Evolutionary conservation across 2,329 filamentous ascomycete genomes (phyloP).

Genomic region (Ascocoryne sarcoides): DNA sequence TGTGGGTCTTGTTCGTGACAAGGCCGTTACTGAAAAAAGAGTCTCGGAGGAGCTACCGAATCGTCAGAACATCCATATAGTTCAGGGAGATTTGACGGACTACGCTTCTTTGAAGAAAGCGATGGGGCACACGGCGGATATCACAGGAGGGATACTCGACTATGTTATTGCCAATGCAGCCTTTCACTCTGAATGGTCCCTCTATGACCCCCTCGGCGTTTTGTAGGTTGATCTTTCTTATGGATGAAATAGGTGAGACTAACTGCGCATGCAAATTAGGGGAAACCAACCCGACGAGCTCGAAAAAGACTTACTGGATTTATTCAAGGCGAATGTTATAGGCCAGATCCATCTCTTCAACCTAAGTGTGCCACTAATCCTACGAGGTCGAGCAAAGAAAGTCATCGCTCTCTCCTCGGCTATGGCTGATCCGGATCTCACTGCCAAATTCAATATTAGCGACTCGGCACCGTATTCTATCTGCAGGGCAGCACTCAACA

Average conservation of each 20-base stretch:
- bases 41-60: conserved; percentile 3
- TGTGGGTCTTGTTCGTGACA: conserved; percentile 41
- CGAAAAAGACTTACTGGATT: conserved; percentile 28
- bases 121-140: conserved; percentile 14
- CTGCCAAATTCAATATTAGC: conserved; percentile 31
- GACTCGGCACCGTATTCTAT: conserved; percentile 35
- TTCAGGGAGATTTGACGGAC: neutral
- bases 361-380: conserved; percentile 42
- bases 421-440: conserved; percentile 37
- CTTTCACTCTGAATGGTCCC: conserved; percentile 5
- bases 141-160: conserved; percentile 37
- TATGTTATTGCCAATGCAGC: conserved; percentile 44
- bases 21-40: conserved; percentile 35
- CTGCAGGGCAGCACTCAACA: conserved; percentile 44
- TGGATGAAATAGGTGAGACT: neutral
- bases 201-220: conserved; percentile 7
- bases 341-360: conserved; percentile 45
- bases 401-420: conserved; percentile 41
- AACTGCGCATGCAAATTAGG: neutral
- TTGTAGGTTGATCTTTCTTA: neutral
- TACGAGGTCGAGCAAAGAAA: conserved; percentile 43
- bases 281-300: conserved; percentile 25
- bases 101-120: neutral
- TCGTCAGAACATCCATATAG: neutral
- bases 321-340: conserved; percentile 40